Evolutionary conservation across 108 stramenopile genomes (phyloP), one percentile per base, ranked within the genome.

Genomic region (Cyclostephanos invisitatus): DNA sequence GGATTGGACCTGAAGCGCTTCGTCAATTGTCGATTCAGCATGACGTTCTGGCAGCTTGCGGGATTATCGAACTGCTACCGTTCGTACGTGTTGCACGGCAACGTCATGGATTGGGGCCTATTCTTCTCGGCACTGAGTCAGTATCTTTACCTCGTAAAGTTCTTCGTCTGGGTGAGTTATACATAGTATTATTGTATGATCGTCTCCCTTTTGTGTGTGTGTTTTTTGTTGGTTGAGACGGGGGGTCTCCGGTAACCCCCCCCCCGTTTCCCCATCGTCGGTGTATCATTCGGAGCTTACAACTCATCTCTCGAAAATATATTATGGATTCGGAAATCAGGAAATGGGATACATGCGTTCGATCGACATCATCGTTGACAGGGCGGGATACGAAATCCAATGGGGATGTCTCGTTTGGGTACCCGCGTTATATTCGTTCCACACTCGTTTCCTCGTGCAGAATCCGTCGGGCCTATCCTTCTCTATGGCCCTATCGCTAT

Each of bases 331-430:
- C 4, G 4, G 3, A 4, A 32, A 32, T 4, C 27, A 59, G 58
- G 99, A 99, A 78, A 97, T 94, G 92, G 99, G 99, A 68, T 99
- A 99, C 95, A 95, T 98, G 96, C 90, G 97, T 67, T 93, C 94
- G 62, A 99, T 99, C 84, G 99, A 98, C 73, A 99, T 77, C 47
- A 83, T 78, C 28, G 75, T 79, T 63, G 95, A 96, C 85, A 90
- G 93, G 49, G 95, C 95, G 36, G 95, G 95, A 38, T 96, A 86
- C 76, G 96, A 99, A 72, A 86, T 98, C 57, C 94, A 94, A 72
- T 99, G 98, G 98, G 99, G 99, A 62, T 99, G 99, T 73, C 82
- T 98, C 50, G 98, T 99, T 0, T 99, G 97, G 97, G 93, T 99
- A 3, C 99, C 98, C 1, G 78, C 91, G 64, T 83, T 99, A 18